These are phyloP conservation scores for Rhizoclosmatium sp. DNA, from an alignment of 192 early-diverging fungal genomes.

Conservation along the genomic window DNA sequence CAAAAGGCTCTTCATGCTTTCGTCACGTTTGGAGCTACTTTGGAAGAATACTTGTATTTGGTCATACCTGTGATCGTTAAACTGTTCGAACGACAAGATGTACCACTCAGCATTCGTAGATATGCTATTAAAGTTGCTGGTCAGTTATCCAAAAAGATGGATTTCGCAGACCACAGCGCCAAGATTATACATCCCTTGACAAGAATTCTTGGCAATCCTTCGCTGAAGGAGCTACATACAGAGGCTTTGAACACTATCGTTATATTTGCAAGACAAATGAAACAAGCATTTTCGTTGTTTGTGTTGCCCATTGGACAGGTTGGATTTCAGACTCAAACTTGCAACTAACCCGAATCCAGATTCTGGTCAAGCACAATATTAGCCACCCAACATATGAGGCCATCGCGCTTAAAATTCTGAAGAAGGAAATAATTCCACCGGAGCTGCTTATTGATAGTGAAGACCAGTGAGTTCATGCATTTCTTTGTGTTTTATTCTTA, in stretches of 20 bases:
- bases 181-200: conserved; percentile 87
- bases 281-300: conserved; percentile 85
- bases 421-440: conserved; percentile 77
- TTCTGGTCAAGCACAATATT: conserved; percentile 69
- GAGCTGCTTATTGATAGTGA: conserved; percentile 67
- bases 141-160: conserved; percentile 77
- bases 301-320: conserved; percentile 87
- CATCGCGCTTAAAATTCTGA: conserved; percentile 77
- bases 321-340: neutral
- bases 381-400: conserved; percentile 76
- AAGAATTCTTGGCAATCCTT: conserved; percentile 67
- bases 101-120: conserved; percentile 66
- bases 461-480: conserved; percentile 32
- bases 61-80: conserved; percentile 85
- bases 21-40: conserved; percentile 81
- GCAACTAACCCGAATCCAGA: conserved; percentile 22
- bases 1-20: conserved; percentile 80
- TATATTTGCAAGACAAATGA: conserved; percentile 82
- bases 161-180: conserved; percentile 84
- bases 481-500: conserved; percentile 14
- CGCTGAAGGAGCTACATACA: conserved; percentile 60
- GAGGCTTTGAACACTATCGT: conserved; percentile 84
- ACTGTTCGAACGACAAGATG: conserved; percentile 77
- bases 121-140: conserved; percentile 76
- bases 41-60: conserved; percentile 93